Base-by-base conservation (phyloP, 306 rosid species). In the Bauhinia variegata region DNA sequence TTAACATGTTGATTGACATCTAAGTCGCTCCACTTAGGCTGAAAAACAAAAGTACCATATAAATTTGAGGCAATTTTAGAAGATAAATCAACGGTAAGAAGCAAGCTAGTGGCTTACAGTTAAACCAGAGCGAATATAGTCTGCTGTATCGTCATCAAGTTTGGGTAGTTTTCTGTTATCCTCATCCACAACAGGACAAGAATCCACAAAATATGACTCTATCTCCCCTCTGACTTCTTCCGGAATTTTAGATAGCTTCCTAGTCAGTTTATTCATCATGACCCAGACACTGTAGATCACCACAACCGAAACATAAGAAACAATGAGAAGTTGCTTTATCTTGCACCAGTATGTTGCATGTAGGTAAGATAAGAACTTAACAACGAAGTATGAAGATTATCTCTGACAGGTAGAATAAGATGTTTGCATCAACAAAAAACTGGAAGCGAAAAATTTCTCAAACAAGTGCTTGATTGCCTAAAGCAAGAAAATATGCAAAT, bases 1-100 rank as follows among this genome's bases (percentile, higher is more conserved):
- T 95, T 95, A 68, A 95, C 99, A 72, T 95, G 99, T 89, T 86
- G 99, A 43, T 95, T 95, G 74, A 95, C 69, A 73, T 95, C 99
- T 38, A 95, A 86, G 56, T 95, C 99, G 68, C 84, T 74, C 99
- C 99, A 95, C 54, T 96, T 82, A 61, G 99, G 97, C 99, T 95
- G 92, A 75, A 77, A 77, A 55, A 43, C 34, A 33, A 42, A 60
- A 36, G 1, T 36, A 36, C 8, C 8, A 36, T 8, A 36, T 54
- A 8, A 15, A 36, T 28, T 38, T 19, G 10, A 57, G 68, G 34
- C 42, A 47, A 53, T 58, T 56, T 19, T 4, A 54, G 36, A 32
- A 72, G 75, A 52, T 19, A 52, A 60, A 67, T 36, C 0, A 47
- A 66, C 14, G 30, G 41, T 30, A 67, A 60, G 15, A 47, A 31